Evolutionary conservation across 2,329 filamentous ascomycete species (phyloP).

Genomic region (Ophioceras dolichostomum): DNA sequence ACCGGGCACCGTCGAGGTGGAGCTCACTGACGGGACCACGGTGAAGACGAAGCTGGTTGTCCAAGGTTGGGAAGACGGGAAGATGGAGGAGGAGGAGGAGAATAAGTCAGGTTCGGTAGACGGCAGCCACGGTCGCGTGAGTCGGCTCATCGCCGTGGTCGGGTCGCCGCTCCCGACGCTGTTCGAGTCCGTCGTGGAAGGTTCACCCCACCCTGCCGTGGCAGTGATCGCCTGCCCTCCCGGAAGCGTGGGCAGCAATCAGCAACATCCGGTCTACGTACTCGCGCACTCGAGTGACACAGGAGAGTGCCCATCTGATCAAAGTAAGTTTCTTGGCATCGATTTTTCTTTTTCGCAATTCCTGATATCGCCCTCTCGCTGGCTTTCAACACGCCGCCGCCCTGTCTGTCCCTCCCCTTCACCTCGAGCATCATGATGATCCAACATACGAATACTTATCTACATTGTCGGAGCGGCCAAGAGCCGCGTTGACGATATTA

Average conservation of each 20-base stretch:
- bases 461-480: constrained; percentile 97
- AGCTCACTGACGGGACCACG: constrained; percentile 43
- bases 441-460: constrained; percentile 87
- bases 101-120: no score
- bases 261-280: constrained; percentile 37
- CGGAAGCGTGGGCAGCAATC: constrained; percentile 27
- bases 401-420: neutral
- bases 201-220: constrained; percentile 62
- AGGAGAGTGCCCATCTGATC: constrained; percentile 76
- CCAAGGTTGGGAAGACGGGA: constrained; percentile 24
- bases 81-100: no score
- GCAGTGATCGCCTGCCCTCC: constrained; percentile 56
- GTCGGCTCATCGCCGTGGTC: constrained; percentile 56
- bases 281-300: constrained; percentile 80
- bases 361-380: neutral
- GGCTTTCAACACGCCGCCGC: neutral
- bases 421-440: constrained; percentile 59
- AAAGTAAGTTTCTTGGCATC: constrained; percentile 67
- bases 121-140: no score
- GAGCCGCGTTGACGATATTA: constrained; percentile 67
- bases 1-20: constrained; percentile 24
- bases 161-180: constrained; percentile 51
- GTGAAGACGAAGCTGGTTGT: constrained; percentile 45
- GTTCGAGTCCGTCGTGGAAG: constrained; percentile 63
- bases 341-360: constrained; percentile 3